Evolutionary conservation across 768 basidiomycete genomes (phyloP), one percentile per base, ranked within the genome.

Genomic region (Naganishia friedmannii): DNA sequence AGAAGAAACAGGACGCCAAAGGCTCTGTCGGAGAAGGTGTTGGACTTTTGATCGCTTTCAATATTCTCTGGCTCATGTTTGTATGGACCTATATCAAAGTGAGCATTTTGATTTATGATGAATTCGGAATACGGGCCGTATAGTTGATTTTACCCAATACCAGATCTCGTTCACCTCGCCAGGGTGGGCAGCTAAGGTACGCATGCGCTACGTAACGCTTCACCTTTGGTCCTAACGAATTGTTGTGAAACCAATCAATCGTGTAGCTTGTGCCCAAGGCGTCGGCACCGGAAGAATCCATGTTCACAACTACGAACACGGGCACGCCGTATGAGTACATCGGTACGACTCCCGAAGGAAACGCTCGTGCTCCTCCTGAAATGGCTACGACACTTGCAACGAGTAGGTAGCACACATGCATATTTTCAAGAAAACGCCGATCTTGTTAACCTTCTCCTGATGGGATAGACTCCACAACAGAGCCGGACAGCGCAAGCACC

Each of bases 31-130:
- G 67, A 15, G 48, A 72, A 57, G 71, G 71, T 53, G 63, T 90
- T 70, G 87, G 83, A 3, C 84, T 90, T 69, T 77, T 93, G 63
- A 83, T 85, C 1, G 84, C 88, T 0, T 93, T 88, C 75, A 82
- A 81, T 45, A 69, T 90, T 5, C 76, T 94, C 26, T 86, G 86
- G 55, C 72, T 88, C n/a, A 86, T 92, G 86, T 85, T 87, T 84
- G 53, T 88, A 0, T 93, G 92, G 92, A 85, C 88, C 17, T 95
- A 94, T 81, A 67, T 85, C 26, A 87, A 86, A 85, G 92, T 91
- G 67, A 63, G 85, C 78, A 28, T 15, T 48, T 23, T 26, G 6
- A 2, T 12, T 19, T 65, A 54, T 2, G 19, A 17, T 12, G 57
- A 29, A 21, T n/a, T 26, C 51, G 4, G 19, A 21, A 60, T 60